phyloP scores from a whole-genome alignment of 306 rosid species.

The Sechiopsis laciniata region DNA sequence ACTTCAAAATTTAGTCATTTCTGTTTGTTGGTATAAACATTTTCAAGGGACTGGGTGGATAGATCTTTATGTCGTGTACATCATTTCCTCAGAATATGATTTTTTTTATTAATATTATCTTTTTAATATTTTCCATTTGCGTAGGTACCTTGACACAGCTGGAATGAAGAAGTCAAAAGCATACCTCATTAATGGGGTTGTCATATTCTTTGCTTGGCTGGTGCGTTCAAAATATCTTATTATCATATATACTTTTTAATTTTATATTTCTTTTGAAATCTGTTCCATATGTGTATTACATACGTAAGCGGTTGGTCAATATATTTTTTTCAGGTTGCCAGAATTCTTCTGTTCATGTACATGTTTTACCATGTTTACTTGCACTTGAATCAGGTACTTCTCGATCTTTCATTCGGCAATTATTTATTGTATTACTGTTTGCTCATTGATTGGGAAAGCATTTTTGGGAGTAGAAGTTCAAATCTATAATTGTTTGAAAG shows the following conservation, averaged over 20 bases:
- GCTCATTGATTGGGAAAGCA: background rate
- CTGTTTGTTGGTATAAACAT: background rate
- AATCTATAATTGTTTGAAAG: background rate
- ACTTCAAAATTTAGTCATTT: background rate
- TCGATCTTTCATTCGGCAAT: constrained; percentile 8
- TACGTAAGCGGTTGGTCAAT: background rate
- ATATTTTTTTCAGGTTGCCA: constrained; percentile 61
- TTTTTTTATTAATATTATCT: background rate
- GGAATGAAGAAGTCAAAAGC: constrained; percentile 85
- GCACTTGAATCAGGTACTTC: constrained; percentile 76
- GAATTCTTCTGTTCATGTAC: constrained; percentile 71
- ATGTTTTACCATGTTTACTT: constrained; percentile 80
- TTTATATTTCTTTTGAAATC: background rate
- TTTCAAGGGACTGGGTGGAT: background rate
- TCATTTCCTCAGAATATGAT: background rate
- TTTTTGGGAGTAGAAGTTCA: background rate
- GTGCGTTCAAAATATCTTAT: constrained; percentile 38
- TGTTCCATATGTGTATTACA: background rate
- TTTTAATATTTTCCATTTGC: constrained; percentile 7
- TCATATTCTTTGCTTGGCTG: constrained; percentile 90
- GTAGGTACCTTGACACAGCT: constrained; percentile 90
- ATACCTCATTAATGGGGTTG: constrained; percentile 79
- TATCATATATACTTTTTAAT: background rate
- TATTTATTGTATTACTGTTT: background rate
- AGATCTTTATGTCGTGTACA: background rate